Base-by-base conservation (phyloP, 208 protist species). In the Wallacemonas sp. region DNA sequence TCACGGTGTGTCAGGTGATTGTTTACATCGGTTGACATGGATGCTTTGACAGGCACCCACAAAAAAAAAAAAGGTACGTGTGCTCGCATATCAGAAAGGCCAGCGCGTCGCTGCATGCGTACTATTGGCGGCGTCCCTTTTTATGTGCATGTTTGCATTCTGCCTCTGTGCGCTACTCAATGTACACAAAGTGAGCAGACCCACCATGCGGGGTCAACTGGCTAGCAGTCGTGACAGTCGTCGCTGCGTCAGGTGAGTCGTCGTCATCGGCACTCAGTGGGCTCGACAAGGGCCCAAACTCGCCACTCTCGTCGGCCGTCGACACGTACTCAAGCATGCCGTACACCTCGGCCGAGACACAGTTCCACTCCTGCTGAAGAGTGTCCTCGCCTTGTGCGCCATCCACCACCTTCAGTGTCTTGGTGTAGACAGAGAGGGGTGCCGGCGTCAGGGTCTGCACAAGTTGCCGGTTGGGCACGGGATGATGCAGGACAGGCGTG, bases 121-220 rank as follows among this genome's bases (percentile, higher is more conserved):
- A n/a, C n/a, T n/a, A n/a, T n/a, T n/a, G n/a, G n/a, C n/a, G n/a
- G n/a, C n/a, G n/a, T n/a, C n/a, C n/a, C n/a, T n/a, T n/a, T n/a
- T n/a, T n/a, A n/a, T 41, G 36, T 41, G 7, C 36, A 41, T 41
- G 36, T 41, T 41, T 14, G 14, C 36, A 26, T 25, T 16, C 22
- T 55, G 20, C 25, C 18, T 55, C 26, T 55, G 16, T 44, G 11
- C 4, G 12, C 31, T 59, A 59, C 52, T 59, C 52, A 59, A 59
- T 59, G 52, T 59, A 59, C 31, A 59, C 52, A 25, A 59, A 59
- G 20, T 59, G 52, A 25, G 52, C 31, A 20, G 52, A 59, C 12
- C 52, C 31, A 29, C 31, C 52, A 23, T 41, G 32, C 11, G 52
- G 31, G 32, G 52, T 7, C 20, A 59, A n/a, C 48, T 10, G 8